Percentiles rank a stretch among this genome's conserved stretches.
phyloP scores from a whole-genome alignment of 306 rosid genomes.

The Trifolium dubium region DNA sequence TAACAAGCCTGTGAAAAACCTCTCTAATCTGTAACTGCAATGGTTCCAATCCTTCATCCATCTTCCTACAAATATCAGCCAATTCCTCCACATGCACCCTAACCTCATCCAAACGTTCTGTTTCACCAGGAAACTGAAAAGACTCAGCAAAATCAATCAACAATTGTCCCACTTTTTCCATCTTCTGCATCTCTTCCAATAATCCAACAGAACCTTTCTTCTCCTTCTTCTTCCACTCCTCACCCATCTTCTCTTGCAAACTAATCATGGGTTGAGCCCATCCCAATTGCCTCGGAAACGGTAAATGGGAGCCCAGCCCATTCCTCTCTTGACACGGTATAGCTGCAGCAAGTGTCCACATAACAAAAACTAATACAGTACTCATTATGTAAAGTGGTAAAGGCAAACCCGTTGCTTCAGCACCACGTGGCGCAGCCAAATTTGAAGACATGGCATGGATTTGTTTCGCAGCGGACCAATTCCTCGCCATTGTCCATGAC shows the following conservation, averaged over 20 bases:
- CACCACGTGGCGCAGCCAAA: slow-evolving; percentile 73
- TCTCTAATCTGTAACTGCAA: slow-evolving; percentile 88
- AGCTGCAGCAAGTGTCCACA: slow-evolving; percentile 88
- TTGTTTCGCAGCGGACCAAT: slow-evolving; percentile 91
- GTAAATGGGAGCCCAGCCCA: slow-evolving; percentile 65
- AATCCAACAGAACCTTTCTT: slow-evolving; percentile 75
- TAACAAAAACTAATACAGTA: slow-evolving; percentile 57
- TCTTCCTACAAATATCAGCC: slow-evolving; percentile 66
- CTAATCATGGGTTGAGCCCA: slow-evolving; percentile 84
- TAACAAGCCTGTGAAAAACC: slow-evolving; percentile 78
- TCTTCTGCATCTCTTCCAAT: slow-evolving; percentile 80
- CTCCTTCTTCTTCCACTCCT: slow-evolving; percentile 98
- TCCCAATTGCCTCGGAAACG: slow-evolving; percentile 52
- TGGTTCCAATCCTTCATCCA: slow-evolving; percentile 91
- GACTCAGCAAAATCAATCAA: slow-evolving; percentile 70
- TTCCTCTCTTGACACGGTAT: slow-evolving; percentile 89
- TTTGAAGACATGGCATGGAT: slow-evolving; percentile 75
- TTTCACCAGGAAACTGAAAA: slow-evolving; percentile 67
- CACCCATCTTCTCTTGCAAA: slow-evolving; percentile 82
- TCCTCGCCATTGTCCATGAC: slow-evolving; percentile 74
- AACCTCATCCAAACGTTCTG: slow-evolving; percentile 61
- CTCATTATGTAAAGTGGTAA: slow-evolving; percentile 75
- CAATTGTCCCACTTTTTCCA: slow-evolving; percentile 70
- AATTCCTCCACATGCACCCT: slow-evolving; percentile 68
- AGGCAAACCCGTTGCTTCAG: slow-evolving; percentile 61